Conservation (phyloP, 2,329 filamentous ascomycete species). For the Exophiala viscosa region DNA sequence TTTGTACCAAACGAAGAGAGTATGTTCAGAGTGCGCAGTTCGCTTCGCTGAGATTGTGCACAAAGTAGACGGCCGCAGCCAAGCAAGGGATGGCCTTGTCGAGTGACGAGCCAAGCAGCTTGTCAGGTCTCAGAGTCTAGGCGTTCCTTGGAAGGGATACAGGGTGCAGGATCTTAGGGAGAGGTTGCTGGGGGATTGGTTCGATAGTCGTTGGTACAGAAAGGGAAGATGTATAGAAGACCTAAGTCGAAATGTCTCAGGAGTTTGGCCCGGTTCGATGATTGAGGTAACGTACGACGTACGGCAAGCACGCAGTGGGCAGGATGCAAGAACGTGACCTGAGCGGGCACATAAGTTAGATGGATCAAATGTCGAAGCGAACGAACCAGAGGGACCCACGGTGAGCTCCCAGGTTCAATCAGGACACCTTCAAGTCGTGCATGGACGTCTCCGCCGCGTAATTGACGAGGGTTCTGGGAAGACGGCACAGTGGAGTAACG, state of each 20-base stretch:
- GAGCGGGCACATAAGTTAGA: background rate
- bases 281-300: background rate
- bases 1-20: too few species aligned
- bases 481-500: background rate
- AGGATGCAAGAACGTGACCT: conserved; percentile 2
- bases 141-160: background rate
- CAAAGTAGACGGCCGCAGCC: conserved; percentile 3
- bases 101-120: conserved; percentile 13
- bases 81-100: conserved; percentile 18
- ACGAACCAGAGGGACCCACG: background rate
- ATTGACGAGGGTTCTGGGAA: background rate
- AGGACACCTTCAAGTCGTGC: background rate
- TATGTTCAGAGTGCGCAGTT: too few species aligned
- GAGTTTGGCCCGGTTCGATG: conserved; percentile 8
- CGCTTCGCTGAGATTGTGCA: too few species aligned
- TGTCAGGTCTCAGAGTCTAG: conserved; percentile 3
- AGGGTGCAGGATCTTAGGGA: background rate
- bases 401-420: background rate
- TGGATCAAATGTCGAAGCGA: background rate
- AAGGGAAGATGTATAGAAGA: conserved; percentile 3
- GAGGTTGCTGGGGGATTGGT: background rate
- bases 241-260: conserved; percentile 16
- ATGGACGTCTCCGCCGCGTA: background rate
- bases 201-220: background rate
- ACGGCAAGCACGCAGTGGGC: too few species aligned